Base-by-base conservation (phyloP, 768 basidiomycete genomes). In the Hericium coralloides region DNA sequence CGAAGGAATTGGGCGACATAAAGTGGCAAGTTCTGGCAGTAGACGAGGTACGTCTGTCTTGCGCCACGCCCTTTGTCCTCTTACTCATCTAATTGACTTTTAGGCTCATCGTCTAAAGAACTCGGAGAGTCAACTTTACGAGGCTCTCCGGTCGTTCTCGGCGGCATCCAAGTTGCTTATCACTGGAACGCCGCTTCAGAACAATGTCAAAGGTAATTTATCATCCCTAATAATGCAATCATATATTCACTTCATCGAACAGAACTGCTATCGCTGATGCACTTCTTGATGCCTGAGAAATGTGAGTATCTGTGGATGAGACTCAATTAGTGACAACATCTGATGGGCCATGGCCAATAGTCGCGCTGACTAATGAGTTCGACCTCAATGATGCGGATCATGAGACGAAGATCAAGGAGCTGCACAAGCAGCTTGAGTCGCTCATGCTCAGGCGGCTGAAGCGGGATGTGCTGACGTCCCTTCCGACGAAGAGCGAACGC, bases 211-310 rank as follows among this genome's bases (percentile, higher is more conserved):
- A 78, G 95, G 95, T 93, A 64, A 45, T 6, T 3, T 20, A 43
- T 45, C 6, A 14, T 6, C 15, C 14, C 6, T 8, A 9, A 45
- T 20, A 59, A 63, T 53, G 43, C 58, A 63, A 43, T 63, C 49
- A 52, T 56, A 18, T 45, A 23, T 38, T 54, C 41, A 51, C 51
- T 54, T 5, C 53, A 49, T 55, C 31, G 31, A 31, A 7, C 66
- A 97, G 97, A 99, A 70, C 74, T 99, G 38, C 77, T 98, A 43
- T 92, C 97, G 9, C 74, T 98, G 70, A 98, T 98, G 95, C 97
- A 98, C 70, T 99, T 99, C 79, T 77, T 98, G 63, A 97, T 97
- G 91, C 97, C 97, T 8, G 95, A 98, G 66, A 92, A 92, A 75
- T 99, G 92, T 91, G 62, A 70, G 87, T 37, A 17, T 52, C 14